A percentile compares a stretch with the other conserved stretches of the same genome.
Evolutionary conservation across 768 basidiomycete species (phyloP).

Genomic region (Lactarius indigo): DNA sequence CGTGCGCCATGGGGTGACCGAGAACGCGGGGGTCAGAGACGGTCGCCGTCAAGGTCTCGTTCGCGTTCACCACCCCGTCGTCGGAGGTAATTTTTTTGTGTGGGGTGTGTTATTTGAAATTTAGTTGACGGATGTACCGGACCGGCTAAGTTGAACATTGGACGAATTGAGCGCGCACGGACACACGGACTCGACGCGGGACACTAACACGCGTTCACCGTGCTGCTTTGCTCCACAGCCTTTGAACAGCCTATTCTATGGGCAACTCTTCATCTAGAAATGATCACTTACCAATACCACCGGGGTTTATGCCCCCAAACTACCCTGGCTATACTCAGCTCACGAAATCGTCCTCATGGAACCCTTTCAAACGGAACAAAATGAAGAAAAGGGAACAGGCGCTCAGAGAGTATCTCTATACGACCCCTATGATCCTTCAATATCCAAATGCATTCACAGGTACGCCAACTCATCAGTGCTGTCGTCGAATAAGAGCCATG

Average conservation of each 20-base stretch:
- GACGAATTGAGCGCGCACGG: neutral
- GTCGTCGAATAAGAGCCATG: neutral
- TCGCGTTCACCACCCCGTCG: slow-evolving; percentile 44
- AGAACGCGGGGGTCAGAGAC: slow-evolving; percentile 34
- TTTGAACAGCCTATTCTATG: slow-evolving; percentile 11
- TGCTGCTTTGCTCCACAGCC: neutral
- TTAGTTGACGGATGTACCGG: slow-evolving; percentile 8
- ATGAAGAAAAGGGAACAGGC: slow-evolving; percentile 21
- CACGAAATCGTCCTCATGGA: slow-evolving; percentile 14
- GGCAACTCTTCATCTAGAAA: slow-evolving; percentile 19
- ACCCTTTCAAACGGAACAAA: slow-evolving; percentile 20
- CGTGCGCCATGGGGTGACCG: slow-evolving; percentile 36
- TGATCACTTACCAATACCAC: slow-evolving; percentile 15
- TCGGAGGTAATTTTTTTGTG: slow-evolving; percentile 14
- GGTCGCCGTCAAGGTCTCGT: slow-evolving; percentile 36
- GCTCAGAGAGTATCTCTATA: slow-evolving; percentile 22
- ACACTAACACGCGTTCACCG: neutral
- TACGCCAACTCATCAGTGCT: neutral
- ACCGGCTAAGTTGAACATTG: slow-evolving; percentile 1
- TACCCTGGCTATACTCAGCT: slow-evolving; percentile 10
- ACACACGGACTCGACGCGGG: neutral
- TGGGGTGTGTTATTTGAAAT: neutral
- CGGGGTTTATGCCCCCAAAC: slow-evolving; percentile 13
- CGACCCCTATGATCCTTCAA: slow-evolving; percentile 22
- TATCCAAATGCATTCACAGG: slow-evolving; percentile 19